Conservation (phyloP, 371 early-diverging fungal species). For the Rhizopus arrhizus region DNA sequence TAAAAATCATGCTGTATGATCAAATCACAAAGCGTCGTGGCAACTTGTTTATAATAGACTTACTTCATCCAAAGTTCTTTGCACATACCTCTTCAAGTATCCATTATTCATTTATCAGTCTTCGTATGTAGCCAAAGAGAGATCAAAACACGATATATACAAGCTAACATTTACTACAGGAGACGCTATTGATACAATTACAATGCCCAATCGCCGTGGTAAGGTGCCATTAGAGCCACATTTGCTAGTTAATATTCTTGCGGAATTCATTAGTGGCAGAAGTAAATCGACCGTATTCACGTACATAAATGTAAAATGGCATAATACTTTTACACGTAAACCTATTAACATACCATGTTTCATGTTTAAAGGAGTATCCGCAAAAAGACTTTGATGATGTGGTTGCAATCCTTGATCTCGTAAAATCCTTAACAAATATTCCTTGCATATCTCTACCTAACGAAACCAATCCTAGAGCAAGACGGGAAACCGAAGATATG, state of each 20-base stretch:
- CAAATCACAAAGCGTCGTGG: not conserved
- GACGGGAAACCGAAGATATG: not conserved
- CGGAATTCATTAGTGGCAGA: slow-evolving; percentile 5
- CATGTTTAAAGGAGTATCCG: not conserved
- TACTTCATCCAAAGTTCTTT: slow-evolving; percentile 2
- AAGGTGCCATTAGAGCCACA: not conserved
- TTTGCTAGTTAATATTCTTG: not conserved
- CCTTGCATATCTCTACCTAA: not conserved
- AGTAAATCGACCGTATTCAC: slow-evolving; percentile 1
- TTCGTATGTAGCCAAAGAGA: not conserved
- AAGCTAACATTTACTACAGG: not conserved
- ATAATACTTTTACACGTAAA: not conserved
- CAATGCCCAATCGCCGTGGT: not conserved
- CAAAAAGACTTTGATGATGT: slow-evolving; percentile 1
- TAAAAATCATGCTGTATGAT: slow-evolving; percentile 7
- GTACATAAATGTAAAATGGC: slow-evolving; percentile 8
- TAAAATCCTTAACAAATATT: not conserved
- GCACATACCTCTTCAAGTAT: not conserved
- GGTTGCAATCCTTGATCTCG: not conserved
- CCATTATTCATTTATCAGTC: slow-evolving; percentile 2
- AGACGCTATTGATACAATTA: not conserved
- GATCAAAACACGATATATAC: not conserved
- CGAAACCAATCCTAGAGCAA: not conserved
- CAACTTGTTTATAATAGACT: slow-evolving; percentile 1
- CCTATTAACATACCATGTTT: not conserved